These are phyloP conservation scores for Astrephomene gubernaculifera DNA, from an alignment of 139 green algal genomes.

Conservation along the genomic window DNA sequence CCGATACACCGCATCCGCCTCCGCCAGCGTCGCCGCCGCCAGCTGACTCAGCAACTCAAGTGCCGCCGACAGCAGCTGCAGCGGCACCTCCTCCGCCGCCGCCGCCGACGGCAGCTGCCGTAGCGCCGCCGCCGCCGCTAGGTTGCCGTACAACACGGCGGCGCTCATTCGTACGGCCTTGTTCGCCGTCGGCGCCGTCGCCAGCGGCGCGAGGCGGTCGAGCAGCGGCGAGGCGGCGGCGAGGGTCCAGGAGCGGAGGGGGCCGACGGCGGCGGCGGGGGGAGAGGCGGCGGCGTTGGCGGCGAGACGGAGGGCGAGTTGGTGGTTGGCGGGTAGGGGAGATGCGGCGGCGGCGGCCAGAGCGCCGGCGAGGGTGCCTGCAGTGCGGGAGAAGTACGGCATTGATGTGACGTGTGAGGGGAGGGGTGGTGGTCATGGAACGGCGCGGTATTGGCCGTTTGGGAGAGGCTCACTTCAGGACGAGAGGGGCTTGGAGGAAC, in stretches of 20 bases:
- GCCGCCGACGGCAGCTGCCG: slow-evolving; percentile 34
- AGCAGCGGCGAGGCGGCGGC: neutral
- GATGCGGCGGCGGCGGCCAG: slow-evolving; percentile 55
- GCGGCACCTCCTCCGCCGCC: slow-evolving; percentile 43
- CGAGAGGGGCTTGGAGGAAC: neutral
- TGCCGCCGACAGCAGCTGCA: slow-evolving; percentile 63
- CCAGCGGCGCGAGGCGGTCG: slow-evolving; percentile 26
- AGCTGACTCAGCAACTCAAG: slow-evolving; percentile 58
- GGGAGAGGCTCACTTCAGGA: neutral
- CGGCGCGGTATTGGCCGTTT: too few species aligned
- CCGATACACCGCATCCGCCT: slow-evolving; percentile 44
- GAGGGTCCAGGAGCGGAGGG: slow-evolving; percentile 8
- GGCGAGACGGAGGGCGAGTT: slow-evolving; percentile 71
- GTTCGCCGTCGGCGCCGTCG: neutral
- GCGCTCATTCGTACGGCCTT: slow-evolving; percentile 73
- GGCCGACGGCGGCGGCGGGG: slow-evolving; percentile 36
- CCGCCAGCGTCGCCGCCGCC: neutral
- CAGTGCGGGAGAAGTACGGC: neutral
- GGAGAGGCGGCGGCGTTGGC: slow-evolving; percentile 76
- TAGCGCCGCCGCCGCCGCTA: slow-evolving; percentile 52
- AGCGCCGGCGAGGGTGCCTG: slow-evolving; percentile 49
- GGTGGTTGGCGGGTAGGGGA: slow-evolving; percentile 61
- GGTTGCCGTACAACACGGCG: slow-evolving; percentile 81
- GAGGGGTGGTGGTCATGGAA: too few species aligned
- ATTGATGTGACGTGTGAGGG: neutral